Conservation (phyloP, 192 early-diverging fungal species). For the Mortierella hygrophila region DNA sequence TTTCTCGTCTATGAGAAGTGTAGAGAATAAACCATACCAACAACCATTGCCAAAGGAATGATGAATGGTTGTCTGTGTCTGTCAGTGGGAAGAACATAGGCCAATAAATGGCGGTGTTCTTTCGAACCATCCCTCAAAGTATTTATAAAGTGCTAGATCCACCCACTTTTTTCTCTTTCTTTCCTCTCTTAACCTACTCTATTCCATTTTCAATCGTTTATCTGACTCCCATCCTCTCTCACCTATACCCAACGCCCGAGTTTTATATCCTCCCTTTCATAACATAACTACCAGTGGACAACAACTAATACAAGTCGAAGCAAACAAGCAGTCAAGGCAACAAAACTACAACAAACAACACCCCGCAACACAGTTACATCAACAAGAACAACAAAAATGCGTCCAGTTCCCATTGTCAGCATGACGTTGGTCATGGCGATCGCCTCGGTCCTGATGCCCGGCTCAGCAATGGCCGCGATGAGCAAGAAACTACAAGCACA, state of each 20-base stretch:
- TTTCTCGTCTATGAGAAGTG: not conserved
- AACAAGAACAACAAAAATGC: slow-evolving; percentile 26
- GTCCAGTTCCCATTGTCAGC: slow-evolving; percentile 26
- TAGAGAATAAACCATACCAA: not conserved
- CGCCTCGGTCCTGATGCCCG: slow-evolving; percentile 14
- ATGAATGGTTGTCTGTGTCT: not conserved
- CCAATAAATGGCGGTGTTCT: not conserved
- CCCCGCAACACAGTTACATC: no score
- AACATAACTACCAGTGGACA: not conserved
- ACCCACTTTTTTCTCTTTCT: slow-evolving; percentile 2
- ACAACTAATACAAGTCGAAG: not conserved
- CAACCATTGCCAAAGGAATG: not conserved
- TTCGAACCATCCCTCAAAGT: not conserved
- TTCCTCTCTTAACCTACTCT: not conserved
- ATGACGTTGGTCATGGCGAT: slow-evolving; percentile 42
- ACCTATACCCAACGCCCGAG: not conserved
- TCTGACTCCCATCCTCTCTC: not conserved
- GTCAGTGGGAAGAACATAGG: not conserved
- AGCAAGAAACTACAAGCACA: slow-evolving; percentile 33
- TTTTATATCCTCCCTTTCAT: not conserved
- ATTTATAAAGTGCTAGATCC: not conserved
- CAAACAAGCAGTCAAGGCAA: not conserved
- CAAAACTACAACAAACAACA: not conserved
- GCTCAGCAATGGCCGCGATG: slow-evolving; percentile 20
- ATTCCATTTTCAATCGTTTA: not conserved